A percentile compares a stretch with the other conserved stretches of the same genome.
Evolutionary conservation across 495 filamentous ascomycete genomes (phyloP).

Genomic region (Cercophora scortea): DNA sequence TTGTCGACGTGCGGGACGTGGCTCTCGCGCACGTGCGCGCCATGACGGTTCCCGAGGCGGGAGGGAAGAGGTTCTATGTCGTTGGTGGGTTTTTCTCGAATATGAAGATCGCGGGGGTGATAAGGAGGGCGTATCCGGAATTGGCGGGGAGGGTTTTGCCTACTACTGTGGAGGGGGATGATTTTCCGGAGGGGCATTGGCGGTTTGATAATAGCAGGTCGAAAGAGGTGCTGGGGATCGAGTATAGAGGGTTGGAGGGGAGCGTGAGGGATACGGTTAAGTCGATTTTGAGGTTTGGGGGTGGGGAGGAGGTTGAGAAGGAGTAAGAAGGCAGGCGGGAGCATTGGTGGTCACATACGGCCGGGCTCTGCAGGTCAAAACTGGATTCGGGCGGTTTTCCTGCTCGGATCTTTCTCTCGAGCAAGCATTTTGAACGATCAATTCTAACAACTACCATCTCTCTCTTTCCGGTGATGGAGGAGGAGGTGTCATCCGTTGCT

Average conservation of each 20-base stretch:
- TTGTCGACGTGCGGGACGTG: constrained; percentile 44
- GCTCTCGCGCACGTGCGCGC: constrained; percentile 34
- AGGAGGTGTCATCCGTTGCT: too few species aligned
- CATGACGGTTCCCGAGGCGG: constrained; percentile 29
- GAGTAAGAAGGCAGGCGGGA: too few species aligned
- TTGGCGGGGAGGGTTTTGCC: constrained; percentile 22
- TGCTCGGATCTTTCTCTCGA: too few species aligned
- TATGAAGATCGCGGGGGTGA: constrained; percentile 25
- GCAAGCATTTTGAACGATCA: too few species aligned
- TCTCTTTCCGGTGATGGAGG: too few species aligned
- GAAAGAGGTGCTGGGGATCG: constrained; percentile 25
- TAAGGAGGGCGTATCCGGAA: constrained; percentile 15
- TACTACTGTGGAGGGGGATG: constrained; percentile 18
- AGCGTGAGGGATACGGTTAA: constrained; percentile 32
- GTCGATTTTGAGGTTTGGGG: constrained; percentile 14
- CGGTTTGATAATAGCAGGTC: constrained; percentile 29
- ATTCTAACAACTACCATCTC: too few species aligned
- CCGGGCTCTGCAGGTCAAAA: too few species aligned
- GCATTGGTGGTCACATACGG: too few species aligned
- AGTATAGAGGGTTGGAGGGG: constrained; percentile 29
- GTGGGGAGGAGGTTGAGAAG: too few species aligned
- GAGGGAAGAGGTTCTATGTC: constrained; percentile 36
- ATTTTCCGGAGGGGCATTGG: constrained; percentile 31
- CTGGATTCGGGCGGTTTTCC: too few species aligned
- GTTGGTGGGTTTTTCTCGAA: constrained; percentile 37